Evolutionary conservation across 2,329 filamentous ascomycete genomes (phyloP), one percentile per base, ranked within the genome.

Genomic region (Cytospora mali): DNA sequence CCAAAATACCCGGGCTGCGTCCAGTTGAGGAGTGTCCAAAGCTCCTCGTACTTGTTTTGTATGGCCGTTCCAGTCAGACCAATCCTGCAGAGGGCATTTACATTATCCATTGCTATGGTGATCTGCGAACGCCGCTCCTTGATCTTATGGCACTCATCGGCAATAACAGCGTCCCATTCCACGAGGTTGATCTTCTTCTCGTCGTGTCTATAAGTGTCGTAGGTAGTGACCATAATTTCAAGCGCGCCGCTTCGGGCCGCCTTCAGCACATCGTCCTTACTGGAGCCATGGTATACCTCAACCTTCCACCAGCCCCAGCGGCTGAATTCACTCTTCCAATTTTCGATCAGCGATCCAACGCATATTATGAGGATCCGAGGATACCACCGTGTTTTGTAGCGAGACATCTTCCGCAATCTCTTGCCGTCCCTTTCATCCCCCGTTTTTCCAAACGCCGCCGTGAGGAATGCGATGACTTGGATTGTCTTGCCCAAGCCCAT

Each of bases 401-500:
- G 84, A 27, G 93, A 84, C 72, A 95, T 88, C 72, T 95, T 95
- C 42, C 94, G 86, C 90, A 98, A 93, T 23, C 92, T 84, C 72
- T 96, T 96, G 4, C 78, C 80, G 70, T 99, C 95, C 56, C 92
- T 82, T 73, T 93, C 89, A 69, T 97, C 94, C 0, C 88, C 94
- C 0, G 91, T 96, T 77, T 99, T 99, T 9, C 95, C 95, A 73
- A 97, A 99, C 0, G 93, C 93, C 1, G 88, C 92, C 0, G 92
- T 91, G 25, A 99, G 79, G 68, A 99, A 98, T 0, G 93, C 91
- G 62, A 93, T 95, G 28, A 99, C 92, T 74, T 99, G 95, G 2
- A 99, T 92, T 0, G 95, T 99, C 76, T 99, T 99, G 0, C 95
- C 95, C 33, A 99, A 76, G 23, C 95, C 95, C 95, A 99, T 99